Evolutionary conservation across 148 eudicot species (phyloP).

Genomic region (Rhododendron williamsianum): DNA sequence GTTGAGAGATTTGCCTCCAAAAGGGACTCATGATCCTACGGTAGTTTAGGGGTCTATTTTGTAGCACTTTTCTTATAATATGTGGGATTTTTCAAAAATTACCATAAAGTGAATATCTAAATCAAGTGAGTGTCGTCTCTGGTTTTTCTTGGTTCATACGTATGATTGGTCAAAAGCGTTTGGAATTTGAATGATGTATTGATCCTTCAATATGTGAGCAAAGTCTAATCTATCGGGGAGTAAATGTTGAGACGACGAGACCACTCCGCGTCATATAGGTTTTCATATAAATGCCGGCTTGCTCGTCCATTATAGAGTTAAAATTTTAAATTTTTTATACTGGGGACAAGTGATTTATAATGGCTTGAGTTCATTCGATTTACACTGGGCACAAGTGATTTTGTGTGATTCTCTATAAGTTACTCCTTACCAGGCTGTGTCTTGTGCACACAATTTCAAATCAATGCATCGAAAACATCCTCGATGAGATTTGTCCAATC

Average conservation of each 20-base stretch:
- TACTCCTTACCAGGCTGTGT: background rate
- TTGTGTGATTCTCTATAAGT: background rate
- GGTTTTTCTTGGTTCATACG: background rate
- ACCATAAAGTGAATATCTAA: too few species aligned
- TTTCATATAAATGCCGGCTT: too few species aligned
- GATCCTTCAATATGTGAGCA: background rate
- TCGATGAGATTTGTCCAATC: background rate
- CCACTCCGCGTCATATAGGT: background rate
- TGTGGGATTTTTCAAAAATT: background rate
- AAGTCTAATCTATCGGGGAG: background rate
- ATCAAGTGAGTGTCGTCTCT: background rate
- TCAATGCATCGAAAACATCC: background rate
- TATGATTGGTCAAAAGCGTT: background rate
- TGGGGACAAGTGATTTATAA: too few species aligned
- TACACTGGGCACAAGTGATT: background rate
- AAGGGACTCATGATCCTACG: background rate
- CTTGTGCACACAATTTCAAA: too few species aligned
- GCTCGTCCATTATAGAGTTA: too few species aligned
- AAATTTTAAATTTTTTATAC: too few species aligned
- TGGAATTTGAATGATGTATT: background rate
- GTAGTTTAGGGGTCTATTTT: background rate
- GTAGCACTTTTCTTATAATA: background rate
- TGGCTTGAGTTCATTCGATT: too few species aligned
- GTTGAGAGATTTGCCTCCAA: background rate
- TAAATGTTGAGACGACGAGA: too few species aligned